Conservation (phyloP, 164 flowering plant species). For the Tinospora cordifolia region DNA sequence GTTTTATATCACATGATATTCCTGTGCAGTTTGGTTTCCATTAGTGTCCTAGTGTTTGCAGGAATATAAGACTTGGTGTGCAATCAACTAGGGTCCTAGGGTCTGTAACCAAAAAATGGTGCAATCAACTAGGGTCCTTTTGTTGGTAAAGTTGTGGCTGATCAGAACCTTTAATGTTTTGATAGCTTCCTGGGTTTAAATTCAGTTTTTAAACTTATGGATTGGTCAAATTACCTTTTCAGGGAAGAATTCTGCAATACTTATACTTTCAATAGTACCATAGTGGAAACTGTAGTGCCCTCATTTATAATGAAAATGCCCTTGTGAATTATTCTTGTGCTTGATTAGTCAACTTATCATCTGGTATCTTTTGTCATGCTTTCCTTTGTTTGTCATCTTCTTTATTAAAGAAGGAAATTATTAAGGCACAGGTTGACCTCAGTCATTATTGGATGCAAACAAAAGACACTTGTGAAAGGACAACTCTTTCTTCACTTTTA, state of each 20-base stretch:
- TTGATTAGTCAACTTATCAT: not conserved
- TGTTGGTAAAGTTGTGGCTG: not conserved
- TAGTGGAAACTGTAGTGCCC: not conserved
- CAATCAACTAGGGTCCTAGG: not conserved
- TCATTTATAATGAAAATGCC: not conserved
- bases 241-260: not conserved
- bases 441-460: not conserved
- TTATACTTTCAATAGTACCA: not conserved
- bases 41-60: not conserved
- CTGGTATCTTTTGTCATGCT: not conserved
- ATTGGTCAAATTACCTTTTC: not conserved
- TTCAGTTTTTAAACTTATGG: not conserved
- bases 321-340: not conserved
- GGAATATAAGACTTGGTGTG: not conserved
- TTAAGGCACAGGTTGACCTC: constrained; percentile 1
- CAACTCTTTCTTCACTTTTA: constrained; percentile 1
- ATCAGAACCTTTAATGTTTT: not conserved
- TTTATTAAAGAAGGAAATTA: constrained; percentile 1
- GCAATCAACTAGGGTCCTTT: not conserved
- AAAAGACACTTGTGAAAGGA: not conserved
- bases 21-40: not conserved
- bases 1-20: not conserved
- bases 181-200: not conserved
- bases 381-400: not conserved
- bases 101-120: not conserved